These are phyloP conservation scores for Rhizopus sp. DNA, from an alignment of 371 early-diverging fungal genomes.

Conservation along the genomic window DNA sequence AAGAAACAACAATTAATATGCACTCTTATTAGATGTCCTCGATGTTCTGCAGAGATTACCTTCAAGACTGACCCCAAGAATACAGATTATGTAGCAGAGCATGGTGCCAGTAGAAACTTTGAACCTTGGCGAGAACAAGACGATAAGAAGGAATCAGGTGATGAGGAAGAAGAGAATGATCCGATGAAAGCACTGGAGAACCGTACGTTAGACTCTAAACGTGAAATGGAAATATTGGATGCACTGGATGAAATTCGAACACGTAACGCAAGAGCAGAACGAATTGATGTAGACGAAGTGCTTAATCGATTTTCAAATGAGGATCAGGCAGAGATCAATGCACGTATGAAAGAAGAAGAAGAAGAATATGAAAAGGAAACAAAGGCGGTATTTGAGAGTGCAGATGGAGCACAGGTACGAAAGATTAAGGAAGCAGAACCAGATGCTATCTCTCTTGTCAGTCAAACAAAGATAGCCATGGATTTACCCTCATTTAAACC, in stretches of 20 bases:
- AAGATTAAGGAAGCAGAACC: conserved; percentile 58
- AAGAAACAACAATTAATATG: neutral
- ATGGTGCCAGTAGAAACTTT: conserved; percentile 93
- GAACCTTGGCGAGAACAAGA: conserved; percentile 93
- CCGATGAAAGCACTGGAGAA: conserved; percentile 95
- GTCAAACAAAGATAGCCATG: conserved; percentile 30
- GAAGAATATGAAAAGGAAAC: conserved; percentile 72
- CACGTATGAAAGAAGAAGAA: conserved; percentile 54
- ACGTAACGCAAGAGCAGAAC: conserved; percentile 81
- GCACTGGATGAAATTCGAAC: conserved; percentile 93
- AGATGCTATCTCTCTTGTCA: conserved; percentile 47
- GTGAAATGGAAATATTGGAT: conserved; percentile 97
- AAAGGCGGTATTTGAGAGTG: conserved; percentile 65
- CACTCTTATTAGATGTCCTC: conserved; percentile 70
- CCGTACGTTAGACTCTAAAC: conserved; percentile 87
- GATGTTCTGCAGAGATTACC: conserved; percentile 94
- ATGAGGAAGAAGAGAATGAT: conserved; percentile 78
- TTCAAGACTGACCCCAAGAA: conserved; percentile 98
- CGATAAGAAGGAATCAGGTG: conserved; percentile 59
- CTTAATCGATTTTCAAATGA: conserved; percentile 53
- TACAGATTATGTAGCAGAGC: conserved; percentile 93
- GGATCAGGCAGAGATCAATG: conserved; percentile 40
- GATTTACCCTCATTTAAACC: conserved; percentile 47
- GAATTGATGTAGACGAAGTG: conserved; percentile 68
- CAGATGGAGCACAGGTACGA: conserved; percentile 72